Percentiles rank a stretch among this genome's conserved stretches.
Conservation (phyloP, 2,329 filamentous ascomycete genomes). For the Arachnopeziza araneosa region DNA sequence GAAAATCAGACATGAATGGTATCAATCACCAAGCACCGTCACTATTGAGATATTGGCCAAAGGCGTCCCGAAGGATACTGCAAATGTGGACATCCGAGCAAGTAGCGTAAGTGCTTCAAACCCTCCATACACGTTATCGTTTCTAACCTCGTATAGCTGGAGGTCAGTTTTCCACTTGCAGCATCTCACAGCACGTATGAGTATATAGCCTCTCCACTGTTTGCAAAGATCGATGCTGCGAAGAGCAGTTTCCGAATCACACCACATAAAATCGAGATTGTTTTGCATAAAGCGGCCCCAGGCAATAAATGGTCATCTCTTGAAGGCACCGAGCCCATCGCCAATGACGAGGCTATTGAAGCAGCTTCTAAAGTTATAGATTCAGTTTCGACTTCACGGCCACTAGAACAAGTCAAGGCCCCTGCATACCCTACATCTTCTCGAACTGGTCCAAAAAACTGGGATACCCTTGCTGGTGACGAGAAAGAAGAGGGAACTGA, state of each 20-base stretch:
- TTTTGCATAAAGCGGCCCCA: conserved; percentile 58
- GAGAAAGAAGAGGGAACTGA: conserved; percentile 55
- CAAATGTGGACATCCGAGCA: conserved; percentile 39
- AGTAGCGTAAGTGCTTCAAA: conserved; percentile 16
- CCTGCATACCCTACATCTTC: conserved; percentile 84
- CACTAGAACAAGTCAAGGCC: conserved; percentile 25
- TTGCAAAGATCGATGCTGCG: conserved; percentile 54
- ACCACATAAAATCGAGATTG: conserved; percentile 74
- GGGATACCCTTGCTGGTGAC: conserved; percentile 67
- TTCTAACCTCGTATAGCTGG: conserved; percentile 35
- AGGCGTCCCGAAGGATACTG: conserved; percentile 52
- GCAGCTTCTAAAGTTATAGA: conserved; percentile 15
- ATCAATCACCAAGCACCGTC: conserved; percentile 55
- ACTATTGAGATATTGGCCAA: conserved; percentile 62
- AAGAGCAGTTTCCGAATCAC: conserved; percentile 60
- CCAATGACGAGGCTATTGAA: neutral
- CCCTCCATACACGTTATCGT: conserved; percentile 6
- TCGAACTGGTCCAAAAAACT: conserved; percentile 76
- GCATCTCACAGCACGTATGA: conserved; percentile 46
- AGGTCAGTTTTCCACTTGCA: conserved; percentile 52
- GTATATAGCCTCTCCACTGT: conserved; percentile 62
- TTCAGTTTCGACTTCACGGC: conserved; percentile 10
- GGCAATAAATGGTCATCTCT: conserved; percentile 36
- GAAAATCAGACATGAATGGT: conserved; percentile 66
- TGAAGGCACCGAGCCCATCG: conserved; percentile 23